Base-by-base conservation (phyloP, 352 stramenopile species). In the Globisporangium perplexum region DNA sequence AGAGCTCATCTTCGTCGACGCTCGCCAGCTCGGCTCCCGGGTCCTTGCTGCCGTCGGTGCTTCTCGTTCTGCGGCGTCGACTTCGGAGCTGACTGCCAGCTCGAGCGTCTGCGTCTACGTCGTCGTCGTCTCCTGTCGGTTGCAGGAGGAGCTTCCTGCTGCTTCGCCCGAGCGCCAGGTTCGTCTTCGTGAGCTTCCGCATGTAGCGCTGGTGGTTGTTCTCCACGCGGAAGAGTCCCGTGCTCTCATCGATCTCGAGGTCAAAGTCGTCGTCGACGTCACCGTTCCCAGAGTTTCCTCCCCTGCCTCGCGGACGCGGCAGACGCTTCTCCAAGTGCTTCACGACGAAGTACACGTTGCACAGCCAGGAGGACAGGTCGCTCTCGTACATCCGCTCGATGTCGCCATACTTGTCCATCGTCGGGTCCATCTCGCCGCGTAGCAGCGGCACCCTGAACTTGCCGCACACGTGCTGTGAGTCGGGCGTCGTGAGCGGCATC, bases 271-370 rank as follows among this genome's bases (percentile, higher is more conserved):
- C 38, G 18, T 45, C 53, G 39, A 22, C 30, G 50, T 50, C n/a
- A 44, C n/a, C 44, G 39, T 41, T 31, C 10, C 11, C 35, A 12
- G 7, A 20, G 15, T 28, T 42, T 49, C 22, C 8, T 28, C 10
- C 3, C 0, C 26, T 41, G 30, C 26, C 46, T 42, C 30, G 47
- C 31, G 36, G 6, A 50, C 47, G 48, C 45, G 64, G 57, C 45
- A 66, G 31, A 4, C 74, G 59, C 30, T 74, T 72, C 10, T 63
- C 61, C 44, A 77, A 47, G 15, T 76, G 67, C 23, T 58, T 60
- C 5, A 95, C 71, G 44, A 94, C 80, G 22, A 97, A 47, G 61
- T 97, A 97, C 18, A 97, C 55, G 49, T 97, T 97, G 42, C 84
- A 90, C 22, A 97, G 71, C 90, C 90, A 97, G 3, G 69, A 66